Base-by-base conservation (phyloP, 2,329 filamentous ascomycete species). In the Coleophoma crateriformis region DNA sequence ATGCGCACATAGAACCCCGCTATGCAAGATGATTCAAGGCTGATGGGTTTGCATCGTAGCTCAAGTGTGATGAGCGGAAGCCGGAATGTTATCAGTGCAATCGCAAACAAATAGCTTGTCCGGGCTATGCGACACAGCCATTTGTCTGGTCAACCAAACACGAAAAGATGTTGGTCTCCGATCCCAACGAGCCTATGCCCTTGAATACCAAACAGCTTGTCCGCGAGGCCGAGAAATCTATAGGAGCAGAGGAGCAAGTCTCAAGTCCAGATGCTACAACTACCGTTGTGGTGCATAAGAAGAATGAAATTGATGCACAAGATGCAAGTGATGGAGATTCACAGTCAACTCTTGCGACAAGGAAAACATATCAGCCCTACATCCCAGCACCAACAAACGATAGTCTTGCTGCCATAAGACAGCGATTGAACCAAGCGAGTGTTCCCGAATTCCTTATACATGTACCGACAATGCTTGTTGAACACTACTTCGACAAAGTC, bases 401-500 rank as follows among this genome's bases (percentile, higher is more conserved):
- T 22, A 47, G 39, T 38, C 46, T 47, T 15, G 39, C 46, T 32
- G 46, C 35, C 13, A 33, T 47, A 32, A 35, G 46, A 10, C 46
- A 38, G 20, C 35, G 39, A 11, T 15, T 41, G 5, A 32, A 15
- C 17, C 46, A 40, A 32, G 40, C 35, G 14, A 47, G 33, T 15
- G 37, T 48, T 27, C 34, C 46, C 45, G 20, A 46, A 39, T 43
- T 44, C 6, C 57, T 64, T 4, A 53, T 56, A 22, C 56, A 79
- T 43, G 67, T 74, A 15, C 74, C 77, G 3, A 80, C 77, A 43
- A 72, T 78, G 42, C 67, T 84, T 14, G 75, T 84, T 10, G 78
- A 82, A 44, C 81, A 84, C 56, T 84, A 84, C 56, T 84, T 84
- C 66, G 77, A 78, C 56, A 78, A 82, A 51, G 78, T 83, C 3